Conservation (phyloP, 169 alveolate genomes). For the Plasmodium gonderi region DNA sequence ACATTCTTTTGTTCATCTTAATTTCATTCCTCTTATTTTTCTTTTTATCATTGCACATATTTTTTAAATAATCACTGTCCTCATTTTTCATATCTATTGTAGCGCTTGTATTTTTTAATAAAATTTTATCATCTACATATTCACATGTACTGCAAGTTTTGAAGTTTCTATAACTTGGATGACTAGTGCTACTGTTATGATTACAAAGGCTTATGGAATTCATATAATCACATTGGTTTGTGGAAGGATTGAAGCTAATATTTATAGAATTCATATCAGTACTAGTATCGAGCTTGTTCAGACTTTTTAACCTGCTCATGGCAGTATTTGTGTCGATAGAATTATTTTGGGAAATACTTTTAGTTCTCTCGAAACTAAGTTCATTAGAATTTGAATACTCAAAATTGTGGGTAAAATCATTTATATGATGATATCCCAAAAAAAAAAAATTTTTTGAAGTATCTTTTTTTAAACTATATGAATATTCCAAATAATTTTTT, state of each 20-base stretch:
- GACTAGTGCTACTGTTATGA: background rate
- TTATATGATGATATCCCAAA: background rate
- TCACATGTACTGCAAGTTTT: background rate
- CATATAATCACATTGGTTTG: too few species aligned
- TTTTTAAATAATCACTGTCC: background rate
- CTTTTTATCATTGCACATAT: background rate
- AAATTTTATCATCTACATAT: background rate
- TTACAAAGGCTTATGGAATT: too few species aligned
- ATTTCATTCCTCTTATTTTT: background rate
- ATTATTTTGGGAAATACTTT: background rate
- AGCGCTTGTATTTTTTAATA: background rate
- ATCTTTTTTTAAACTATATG: background rate
- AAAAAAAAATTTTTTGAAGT: background rate
- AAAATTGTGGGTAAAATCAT: background rate
- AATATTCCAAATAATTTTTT: background rate
- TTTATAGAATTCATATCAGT: background rate
- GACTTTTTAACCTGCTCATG: background rate
- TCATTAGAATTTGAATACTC: constrained; percentile 30
- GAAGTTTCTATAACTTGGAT: background rate
- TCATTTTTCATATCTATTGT: background rate
- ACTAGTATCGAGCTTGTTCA: background rate
- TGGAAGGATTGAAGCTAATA: background rate
- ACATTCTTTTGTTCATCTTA: background rate
- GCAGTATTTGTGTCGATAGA: constrained; percentile 1
- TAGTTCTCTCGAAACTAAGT: background rate